Evolutionary conservation across 257 asterid genomes (phyloP), one percentile per base, ranked within the genome.

Genomic region (Capsicum chinense): DNA sequence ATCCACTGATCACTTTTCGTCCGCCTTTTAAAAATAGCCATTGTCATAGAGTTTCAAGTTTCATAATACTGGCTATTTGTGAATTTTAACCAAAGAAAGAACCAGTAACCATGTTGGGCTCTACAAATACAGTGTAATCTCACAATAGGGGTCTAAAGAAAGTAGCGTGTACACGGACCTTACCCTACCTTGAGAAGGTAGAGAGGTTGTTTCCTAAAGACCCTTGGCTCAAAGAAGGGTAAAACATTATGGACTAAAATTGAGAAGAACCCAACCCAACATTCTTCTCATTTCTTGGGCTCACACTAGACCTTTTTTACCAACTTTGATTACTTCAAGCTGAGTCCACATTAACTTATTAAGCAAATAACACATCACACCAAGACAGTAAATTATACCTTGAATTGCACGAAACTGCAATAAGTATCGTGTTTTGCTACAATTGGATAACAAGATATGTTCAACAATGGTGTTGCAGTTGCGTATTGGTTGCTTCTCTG

Each of bases 401-500:
- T 50, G 19, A 7, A 12, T 69, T 76, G 57, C 93, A 95, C 98
- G 89, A 89, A 81, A 87, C 92, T 15, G 83, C 93, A 0, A 82
- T 44, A 57, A 76, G 85, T 85, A 62, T 89, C 33, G 89, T 90
- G 33, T 44, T 92, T 94, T 11, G 95, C 98, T 21, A 92, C 99
- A 44, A 92, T 93, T 21, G 94, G 99, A 50, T 85, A 93, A 60
- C 92, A 92, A 58, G 92, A 92, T 88, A 94, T 94, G 98, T 92
- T 93, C 91, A 92, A 95, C 87, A 83, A 91, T 5, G 86, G 95
- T 58, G 98, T 98, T 37, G 97, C 97, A 16, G 88, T 92, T 85
- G 95, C 94, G 64, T 84, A 87, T 21, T 81, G 42, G 78, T 33
- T 50, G 63, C 86, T 57, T 66, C n/a, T 4, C 26, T 48, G 76